phyloP scores from a whole-genome alignment of 1,284 basidiomycete genomes.

The Austroboletus novae-zelandiae region DNA sequence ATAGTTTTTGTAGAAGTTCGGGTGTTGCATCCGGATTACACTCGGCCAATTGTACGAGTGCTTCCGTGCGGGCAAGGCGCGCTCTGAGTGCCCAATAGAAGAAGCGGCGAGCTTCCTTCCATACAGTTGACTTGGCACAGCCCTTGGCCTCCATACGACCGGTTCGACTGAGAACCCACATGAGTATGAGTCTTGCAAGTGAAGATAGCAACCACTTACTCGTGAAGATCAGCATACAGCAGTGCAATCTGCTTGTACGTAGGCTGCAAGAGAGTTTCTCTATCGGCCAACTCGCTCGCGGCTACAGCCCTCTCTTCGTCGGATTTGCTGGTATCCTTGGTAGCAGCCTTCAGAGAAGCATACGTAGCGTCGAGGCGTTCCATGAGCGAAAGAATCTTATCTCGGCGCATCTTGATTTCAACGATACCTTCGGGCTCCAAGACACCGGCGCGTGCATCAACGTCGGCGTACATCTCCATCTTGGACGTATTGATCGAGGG shows the following conservation, averaged over 20 bases:
- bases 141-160: constrained; percentile 99
- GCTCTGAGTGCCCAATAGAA: constrained; percentile 97
- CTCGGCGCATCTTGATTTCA: constrained; percentile 90
- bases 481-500: constrained; percentile 95
- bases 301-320: constrained; percentile 74
- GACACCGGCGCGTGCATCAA: constrained; percentile 94
- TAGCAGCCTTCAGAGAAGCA: constrained; percentile 77
- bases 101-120: constrained; percentile 87
- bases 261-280: constrained; percentile 84
- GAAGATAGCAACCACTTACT: constrained; percentile 52
- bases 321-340: constrained; percentile 70
- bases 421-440: constrained; percentile 97
- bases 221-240: constrained; percentile 95
- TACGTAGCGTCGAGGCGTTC: constrained; percentile 89
- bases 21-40: constrained; percentile 61
- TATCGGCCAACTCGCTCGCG: constrained; percentile 64
- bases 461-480: constrained; percentile 99
- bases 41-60: constrained; percentile 55
- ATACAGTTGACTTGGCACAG: constrained; percentile 78
- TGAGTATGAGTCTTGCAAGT: constrained; percentile 7
- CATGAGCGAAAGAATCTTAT: constrained; percentile 91
- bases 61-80: constrained; percentile 65
- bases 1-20: constrained; percentile 58
- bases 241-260: constrained; percentile 94
- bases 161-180: constrained; percentile 60